These are phyloP conservation scores for Globisporangium cylindrosporum DNA, from an alignment of 352 stramenopile genomes.

Conservation along the genomic window DNA sequence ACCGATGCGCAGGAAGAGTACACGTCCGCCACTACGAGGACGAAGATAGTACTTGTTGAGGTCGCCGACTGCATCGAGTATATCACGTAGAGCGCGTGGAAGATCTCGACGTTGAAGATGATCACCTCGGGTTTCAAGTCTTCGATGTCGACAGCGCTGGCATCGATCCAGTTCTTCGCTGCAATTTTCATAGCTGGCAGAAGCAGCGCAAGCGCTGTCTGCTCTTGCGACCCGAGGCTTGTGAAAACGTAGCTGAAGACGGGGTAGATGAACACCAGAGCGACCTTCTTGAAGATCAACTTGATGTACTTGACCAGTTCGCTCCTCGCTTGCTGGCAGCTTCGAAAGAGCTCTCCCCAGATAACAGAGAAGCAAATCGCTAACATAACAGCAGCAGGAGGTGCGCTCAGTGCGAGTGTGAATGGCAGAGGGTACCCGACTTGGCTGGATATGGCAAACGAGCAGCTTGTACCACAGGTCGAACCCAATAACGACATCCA, in stretches of 20 bases:
- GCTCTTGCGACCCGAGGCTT: constrained; percentile 4
- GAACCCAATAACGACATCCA: neutral
- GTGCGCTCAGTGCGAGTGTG: constrained; percentile 15
- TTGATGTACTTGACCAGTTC: constrained; percentile 9
- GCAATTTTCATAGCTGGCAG: constrained; percentile 29
- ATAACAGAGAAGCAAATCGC: neutral
- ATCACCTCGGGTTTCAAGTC: constrained; percentile 37
- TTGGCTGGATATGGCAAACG: constrained; percentile 5
- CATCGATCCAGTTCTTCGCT: constrained; percentile 2
- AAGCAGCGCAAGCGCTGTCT: constrained; percentile 23
- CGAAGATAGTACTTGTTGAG: constrained; percentile 25
- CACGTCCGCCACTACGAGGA: constrained; percentile 34
- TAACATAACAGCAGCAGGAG: constrained; percentile 8
- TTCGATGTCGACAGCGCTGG: neutral
- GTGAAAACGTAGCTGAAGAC: constrained; percentile 30
- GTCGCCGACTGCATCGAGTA: constrained; percentile 34
- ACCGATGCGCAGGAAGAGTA: constrained; percentile 30
- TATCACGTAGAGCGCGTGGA: constrained; percentile 28
- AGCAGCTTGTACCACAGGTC: constrained; percentile 4
- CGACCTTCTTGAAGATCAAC: constrained; percentile 12
- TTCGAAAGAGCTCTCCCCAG: constrained; percentile 11
- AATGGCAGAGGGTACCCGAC: constrained; percentile 38
- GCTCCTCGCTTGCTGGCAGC: neutral
- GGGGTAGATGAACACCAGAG: constrained; percentile 25
- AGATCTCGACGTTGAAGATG: constrained; percentile 30